A percentile compares a stretch with the other conserved stretches of the same genome.
Evolutionary conservation across 306 rosid genomes (phyloP).

Genomic region (Corylus americana): DNA sequence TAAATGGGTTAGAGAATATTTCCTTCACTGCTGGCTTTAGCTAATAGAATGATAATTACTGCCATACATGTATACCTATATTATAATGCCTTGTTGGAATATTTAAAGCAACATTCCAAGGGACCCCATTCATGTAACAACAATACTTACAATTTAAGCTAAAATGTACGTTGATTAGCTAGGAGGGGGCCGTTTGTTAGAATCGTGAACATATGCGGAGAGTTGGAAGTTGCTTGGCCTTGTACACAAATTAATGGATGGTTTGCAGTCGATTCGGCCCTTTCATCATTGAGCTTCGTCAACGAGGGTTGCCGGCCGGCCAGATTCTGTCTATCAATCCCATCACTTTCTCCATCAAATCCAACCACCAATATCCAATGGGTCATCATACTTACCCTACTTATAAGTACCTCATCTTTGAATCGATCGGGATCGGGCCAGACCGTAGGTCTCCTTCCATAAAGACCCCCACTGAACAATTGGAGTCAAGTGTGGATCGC

Average conservation of each 20-base stretch:
- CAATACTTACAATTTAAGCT: not conserved
- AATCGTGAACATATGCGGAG: not conserved
- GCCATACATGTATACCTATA: not conserved
- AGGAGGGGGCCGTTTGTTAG: not conserved
- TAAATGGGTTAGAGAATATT: too few relatives aligned
- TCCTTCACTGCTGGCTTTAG: not conserved
- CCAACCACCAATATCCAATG: not conserved
- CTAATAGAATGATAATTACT: conserved; percentile 5
- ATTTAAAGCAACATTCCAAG: not conserved
- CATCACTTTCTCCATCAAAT: too few relatives aligned
- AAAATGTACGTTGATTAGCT: too few relatives aligned
- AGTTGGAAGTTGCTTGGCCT: not conserved
- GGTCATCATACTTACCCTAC: not conserved
- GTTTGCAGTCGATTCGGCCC: too few relatives aligned
- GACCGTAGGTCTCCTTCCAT: too few relatives aligned
- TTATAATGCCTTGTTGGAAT: not conserved
- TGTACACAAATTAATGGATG: too few relatives aligned
- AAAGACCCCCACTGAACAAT: too few relatives aligned
- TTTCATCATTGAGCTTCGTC: too few relatives aligned
- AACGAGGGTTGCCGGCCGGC: too few relatives aligned
- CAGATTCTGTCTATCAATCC: not conserved
- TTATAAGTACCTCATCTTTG: too few relatives aligned
- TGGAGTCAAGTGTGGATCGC: too few relatives aligned
- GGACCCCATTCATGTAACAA: not conserved
- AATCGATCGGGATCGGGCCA: too few relatives aligned